These are phyloP conservation scores for Clathrus columnatus DNA, from an alignment of 768 basidiomycete species.

Conservation along the genomic window DNA sequence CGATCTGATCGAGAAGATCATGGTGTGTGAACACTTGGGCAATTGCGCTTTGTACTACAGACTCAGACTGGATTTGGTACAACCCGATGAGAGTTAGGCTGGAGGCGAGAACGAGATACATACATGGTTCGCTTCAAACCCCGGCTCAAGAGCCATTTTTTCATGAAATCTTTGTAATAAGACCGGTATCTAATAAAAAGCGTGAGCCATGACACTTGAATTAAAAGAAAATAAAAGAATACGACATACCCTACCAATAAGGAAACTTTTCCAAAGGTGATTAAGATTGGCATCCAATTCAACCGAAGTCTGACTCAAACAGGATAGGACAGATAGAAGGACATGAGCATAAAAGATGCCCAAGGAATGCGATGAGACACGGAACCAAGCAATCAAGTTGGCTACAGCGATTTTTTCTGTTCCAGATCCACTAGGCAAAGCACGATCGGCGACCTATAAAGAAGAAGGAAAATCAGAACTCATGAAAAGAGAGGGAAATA, in stretches of 20 bases:
- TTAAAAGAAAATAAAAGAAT: slow-evolving; percentile 7
- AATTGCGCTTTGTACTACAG: slow-evolving; percentile 42
- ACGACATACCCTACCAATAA: slow-evolving; percentile 52
- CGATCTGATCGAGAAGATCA: slow-evolving; percentile 49
- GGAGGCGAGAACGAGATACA: slow-evolving; percentile 13
- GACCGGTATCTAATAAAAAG: slow-evolving; percentile 44
- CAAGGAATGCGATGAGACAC: slow-evolving; percentile 58
- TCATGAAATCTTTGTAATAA: slow-evolving; percentile 50
- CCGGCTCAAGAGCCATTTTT: slow-evolving; percentile 41
- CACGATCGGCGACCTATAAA: slow-evolving; percentile 47
- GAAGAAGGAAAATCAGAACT: background rate
- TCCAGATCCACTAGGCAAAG: slow-evolving; percentile 55
- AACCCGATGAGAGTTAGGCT: slow-evolving; percentile 14
- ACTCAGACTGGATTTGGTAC: slow-evolving; percentile 19
- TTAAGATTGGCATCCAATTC: slow-evolving; percentile 24
- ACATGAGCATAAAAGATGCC: slow-evolving; percentile 61
- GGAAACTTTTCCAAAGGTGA: slow-evolving; percentile 61
- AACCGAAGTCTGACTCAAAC: slow-evolving; percentile 42
- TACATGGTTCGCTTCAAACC: slow-evolving; percentile 52
- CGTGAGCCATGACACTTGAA: background rate
- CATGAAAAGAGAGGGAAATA: background rate
- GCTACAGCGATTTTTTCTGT: slow-evolving; percentile 43
- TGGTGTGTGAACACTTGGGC: slow-evolving; percentile 38
- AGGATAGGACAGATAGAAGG: slow-evolving; percentile 52
- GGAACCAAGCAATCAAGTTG: slow-evolving; percentile 44